phyloP scores from a whole-genome alignment of 2,329 filamentous ascomycete species.

The Epicoccum nigrum region DNA sequence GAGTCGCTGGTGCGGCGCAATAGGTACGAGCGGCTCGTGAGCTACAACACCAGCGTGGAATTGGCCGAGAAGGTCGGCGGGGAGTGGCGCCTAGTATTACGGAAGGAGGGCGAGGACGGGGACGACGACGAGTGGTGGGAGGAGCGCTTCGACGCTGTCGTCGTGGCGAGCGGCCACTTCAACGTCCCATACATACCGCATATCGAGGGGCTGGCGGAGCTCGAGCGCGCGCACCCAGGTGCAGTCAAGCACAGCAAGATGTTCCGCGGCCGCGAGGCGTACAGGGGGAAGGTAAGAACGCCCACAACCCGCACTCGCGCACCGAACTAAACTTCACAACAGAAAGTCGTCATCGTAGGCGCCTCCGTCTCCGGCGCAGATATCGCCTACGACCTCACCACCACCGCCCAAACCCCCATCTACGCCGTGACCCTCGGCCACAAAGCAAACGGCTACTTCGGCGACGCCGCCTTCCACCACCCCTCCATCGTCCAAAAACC shows the following conservation, averaged over 20 bases:
- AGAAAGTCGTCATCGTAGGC: slow-evolving; percentile 67
- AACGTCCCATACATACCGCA: slow-evolving; percentile 63
- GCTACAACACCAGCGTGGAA: slow-evolving; percentile 68
- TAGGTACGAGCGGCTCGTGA: slow-evolving; percentile 60
- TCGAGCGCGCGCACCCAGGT: slow-evolving; percentile 55
- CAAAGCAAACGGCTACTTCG: slow-evolving; percentile 61
- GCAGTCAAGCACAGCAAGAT: slow-evolving; percentile 63
- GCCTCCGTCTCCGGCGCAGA: slow-evolving; percentile 70
- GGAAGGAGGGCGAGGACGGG: slow-evolving; percentile 41
- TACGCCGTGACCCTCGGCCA: slow-evolving; percentile 62
- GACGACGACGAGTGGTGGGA: slow-evolving; percentile 66
- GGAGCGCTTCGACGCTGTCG: slow-evolving; percentile 66
- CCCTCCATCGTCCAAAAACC: slow-evolving; percentile 57
- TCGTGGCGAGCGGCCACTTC: slow-evolving; percentile 67
- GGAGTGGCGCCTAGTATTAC: slow-evolving; percentile 57
- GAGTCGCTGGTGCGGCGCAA: slow-evolving; percentile 58
- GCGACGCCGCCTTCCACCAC: slow-evolving; percentile 65
- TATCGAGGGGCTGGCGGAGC: slow-evolving; percentile 57
- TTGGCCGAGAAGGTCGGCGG: slow-evolving; percentile 59
- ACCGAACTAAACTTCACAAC: slow-evolving; percentile 5
- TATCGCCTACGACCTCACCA: slow-evolving; percentile 61
- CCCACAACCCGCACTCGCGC: background rate
- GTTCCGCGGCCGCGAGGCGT: slow-evolving; percentile 56
- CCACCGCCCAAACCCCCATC: slow-evolving; percentile 55
- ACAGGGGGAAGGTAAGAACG: slow-evolving; percentile 51